phyloP scores from a whole-genome alignment of 2,329 filamentous ascomycete genomes.

The Calonectria pseudoreteaudii region DNA sequence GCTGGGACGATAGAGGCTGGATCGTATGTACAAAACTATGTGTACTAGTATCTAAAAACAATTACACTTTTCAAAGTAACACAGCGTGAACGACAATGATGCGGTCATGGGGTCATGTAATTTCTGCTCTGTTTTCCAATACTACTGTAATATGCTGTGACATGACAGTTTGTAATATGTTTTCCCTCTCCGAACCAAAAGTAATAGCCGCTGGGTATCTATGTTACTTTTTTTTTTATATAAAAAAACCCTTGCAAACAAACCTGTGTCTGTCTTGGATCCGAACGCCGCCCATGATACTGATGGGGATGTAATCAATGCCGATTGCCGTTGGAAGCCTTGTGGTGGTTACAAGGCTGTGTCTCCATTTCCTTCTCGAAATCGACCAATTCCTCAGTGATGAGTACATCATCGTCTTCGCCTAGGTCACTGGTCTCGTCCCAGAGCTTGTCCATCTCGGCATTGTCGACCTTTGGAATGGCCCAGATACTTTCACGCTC shows the following conservation, averaged over 20 bases:
- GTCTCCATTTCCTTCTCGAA: slow-evolving; percentile 57
- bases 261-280: slow-evolving; percentile 11
- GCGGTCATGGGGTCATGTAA: slow-evolving; percentile 3
- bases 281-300: slow-evolving; percentile 46
- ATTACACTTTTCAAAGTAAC: slow-evolving; percentile 32
- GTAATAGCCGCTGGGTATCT: slow-evolving; percentile 45
- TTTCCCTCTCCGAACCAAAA: slow-evolving; percentile 22
- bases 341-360: slow-evolving; percentile 54
- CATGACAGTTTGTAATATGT: slow-evolving; percentile 9
- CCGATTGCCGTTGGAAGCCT: slow-evolving; percentile 45
- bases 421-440: slow-evolving; percentile 88
- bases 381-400: slow-evolving; percentile 76
- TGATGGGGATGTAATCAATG: slow-evolving; percentile 30
- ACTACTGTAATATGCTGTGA: slow-evolving; percentile 5
- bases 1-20: slow-evolving; percentile 48
- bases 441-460: slow-evolving; percentile 85
- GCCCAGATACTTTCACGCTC: slow-evolving; percentile 95
- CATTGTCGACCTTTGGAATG: slow-evolving; percentile 70
- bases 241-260: slow-evolving; percentile 25
- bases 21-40: slow-evolving; percentile 53
- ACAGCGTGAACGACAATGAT: slow-evolving; percentile 3
- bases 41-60: slow-evolving; percentile 52
- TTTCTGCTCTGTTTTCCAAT: not conserved
- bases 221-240: slow-evolving; percentile 35
- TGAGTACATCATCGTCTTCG: slow-evolving; percentile 85